Conservation (phyloP, 2,329 filamentous ascomycete species). For the Stachybotrys chlorohalonatus region DNA sequence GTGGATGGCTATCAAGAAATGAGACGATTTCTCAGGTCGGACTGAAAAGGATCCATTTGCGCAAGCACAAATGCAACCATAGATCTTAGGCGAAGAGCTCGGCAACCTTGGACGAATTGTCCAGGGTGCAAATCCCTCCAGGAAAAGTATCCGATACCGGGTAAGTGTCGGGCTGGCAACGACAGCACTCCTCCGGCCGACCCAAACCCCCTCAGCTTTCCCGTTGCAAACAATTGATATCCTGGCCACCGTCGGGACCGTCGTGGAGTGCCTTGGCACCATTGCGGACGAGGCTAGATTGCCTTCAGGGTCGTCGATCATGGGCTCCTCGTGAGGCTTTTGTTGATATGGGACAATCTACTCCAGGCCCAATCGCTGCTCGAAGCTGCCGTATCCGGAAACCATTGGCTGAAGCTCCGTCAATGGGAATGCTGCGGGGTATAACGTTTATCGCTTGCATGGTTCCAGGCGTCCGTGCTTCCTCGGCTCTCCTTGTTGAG, state of each 20-base stretch:
- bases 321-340: background rate
- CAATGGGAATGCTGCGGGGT: slow-evolving; percentile 16
- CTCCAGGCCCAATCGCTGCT: slow-evolving; percentile 14
- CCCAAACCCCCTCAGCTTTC: too few species aligned
- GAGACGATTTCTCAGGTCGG: background rate
- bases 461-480: background rate
- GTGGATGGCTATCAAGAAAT: background rate
- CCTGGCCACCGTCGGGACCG: too few species aligned
- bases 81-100: background rate
- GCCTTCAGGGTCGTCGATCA: background rate
- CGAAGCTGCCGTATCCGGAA: slow-evolving; percentile 6
- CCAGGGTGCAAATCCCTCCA: background rate
- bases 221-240: too few species aligned
- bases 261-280: too few species aligned
- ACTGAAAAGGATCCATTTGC: background rate
- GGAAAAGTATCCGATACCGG: background rate
- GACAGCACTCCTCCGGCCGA: too few species aligned
- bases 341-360: slow-evolving; percentile 9
- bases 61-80: background rate
- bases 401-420: slow-evolving; percentile 17
- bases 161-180: too few species aligned
- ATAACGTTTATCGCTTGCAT: slow-evolving; percentile 5
- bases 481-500: background rate
- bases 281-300: too few species aligned
- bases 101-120: background rate